Evolutionary conservation across 169 alveolate genomes (phyloP).

Genomic region (Cardiosporidium cionae): DNA sequence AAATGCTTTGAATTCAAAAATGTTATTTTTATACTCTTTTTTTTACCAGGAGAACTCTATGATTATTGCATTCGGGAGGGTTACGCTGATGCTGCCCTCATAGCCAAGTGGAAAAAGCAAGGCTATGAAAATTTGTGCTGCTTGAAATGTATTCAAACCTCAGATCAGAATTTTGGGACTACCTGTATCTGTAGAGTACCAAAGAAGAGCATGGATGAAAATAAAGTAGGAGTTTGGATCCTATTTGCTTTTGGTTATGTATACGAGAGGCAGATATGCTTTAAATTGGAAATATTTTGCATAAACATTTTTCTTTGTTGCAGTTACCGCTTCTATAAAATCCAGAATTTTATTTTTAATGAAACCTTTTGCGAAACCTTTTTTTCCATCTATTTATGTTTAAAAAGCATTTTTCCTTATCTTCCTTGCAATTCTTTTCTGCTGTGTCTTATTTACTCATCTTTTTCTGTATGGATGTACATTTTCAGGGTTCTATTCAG

Average conservation of each 20-base stretch:
- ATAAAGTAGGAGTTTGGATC: constrained; percentile 17
- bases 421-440: neutral
- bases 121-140: constrained; percentile 98
- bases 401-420: neutral
- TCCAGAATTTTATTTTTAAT: neutral
- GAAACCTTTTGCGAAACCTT: neutral
- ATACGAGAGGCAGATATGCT: too few species aligned
- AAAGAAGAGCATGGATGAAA: constrained; percentile 80
- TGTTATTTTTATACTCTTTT: too few species aligned
- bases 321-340: neutral
- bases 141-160: constrained; percentile 53
- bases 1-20: too few species aligned
- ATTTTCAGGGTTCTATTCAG: constrained; percentile 65
- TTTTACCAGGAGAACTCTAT: constrained; percentile 79
- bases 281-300: neutral
- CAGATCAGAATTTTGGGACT: constrained; percentile 86
- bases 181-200: constrained; percentile 99
- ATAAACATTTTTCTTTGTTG: neutral
- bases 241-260: neutral
- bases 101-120: constrained; percentile 97
- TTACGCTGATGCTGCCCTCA: constrained; percentile 90
- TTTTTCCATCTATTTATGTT: neutral
- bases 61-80: constrained; percentile 91
- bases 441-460: neutral
- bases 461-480: neutral